Conservation (phyloP, 2,329 filamentous ascomycete genomes). For the Aureobasidium sp. region DNA sequence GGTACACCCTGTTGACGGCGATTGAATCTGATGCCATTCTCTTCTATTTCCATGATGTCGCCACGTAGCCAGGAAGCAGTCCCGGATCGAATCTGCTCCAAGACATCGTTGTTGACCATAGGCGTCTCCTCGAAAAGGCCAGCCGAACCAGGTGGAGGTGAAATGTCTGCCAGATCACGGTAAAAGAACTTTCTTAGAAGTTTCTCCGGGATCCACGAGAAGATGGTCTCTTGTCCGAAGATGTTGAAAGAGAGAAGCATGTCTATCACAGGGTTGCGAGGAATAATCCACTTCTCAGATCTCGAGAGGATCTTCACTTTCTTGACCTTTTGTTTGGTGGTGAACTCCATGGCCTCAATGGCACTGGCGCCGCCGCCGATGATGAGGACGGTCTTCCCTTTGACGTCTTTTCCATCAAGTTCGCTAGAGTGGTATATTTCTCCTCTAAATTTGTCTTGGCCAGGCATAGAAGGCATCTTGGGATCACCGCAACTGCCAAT, state of each 20-base stretch:
- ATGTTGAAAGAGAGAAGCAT: conserved; percentile 68
- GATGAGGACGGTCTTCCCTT: conserved; percentile 66
- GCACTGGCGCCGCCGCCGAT: conserved; percentile 75
- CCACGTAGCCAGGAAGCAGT: conserved; percentile 72
- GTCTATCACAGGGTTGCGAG: conserved; percentile 68
- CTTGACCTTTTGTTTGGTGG: conserved; percentile 55
- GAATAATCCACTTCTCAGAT: conserved; percentile 82
- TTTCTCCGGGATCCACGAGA: conserved; percentile 71
- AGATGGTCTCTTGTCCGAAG: conserved; percentile 64
- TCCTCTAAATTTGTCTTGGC: conserved; percentile 65
- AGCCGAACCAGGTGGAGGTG: conserved; percentile 46
- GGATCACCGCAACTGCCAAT: conserved; percentile 74
- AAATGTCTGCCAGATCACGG: conserved; percentile 65
- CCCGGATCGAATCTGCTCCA: conserved; percentile 64
- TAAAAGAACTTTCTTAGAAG: conserved; percentile 75
- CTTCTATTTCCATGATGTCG: conserved; percentile 63
- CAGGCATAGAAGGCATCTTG: conserved; percentile 62
- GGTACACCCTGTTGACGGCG: conserved; percentile 63
- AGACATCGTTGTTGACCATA: conserved; percentile 78
- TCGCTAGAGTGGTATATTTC: conserved; percentile 67
- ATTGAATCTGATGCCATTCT: conserved; percentile 61
- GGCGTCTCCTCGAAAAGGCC: conserved; percentile 78
- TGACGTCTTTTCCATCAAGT: conserved; percentile 62
- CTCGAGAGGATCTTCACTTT: conserved; percentile 67
- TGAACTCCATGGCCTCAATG: conserved; percentile 76